Conservation (phyloP, 2,329 filamentous ascomycete species). For the Pseudogymnoascus sp. region DNA sequence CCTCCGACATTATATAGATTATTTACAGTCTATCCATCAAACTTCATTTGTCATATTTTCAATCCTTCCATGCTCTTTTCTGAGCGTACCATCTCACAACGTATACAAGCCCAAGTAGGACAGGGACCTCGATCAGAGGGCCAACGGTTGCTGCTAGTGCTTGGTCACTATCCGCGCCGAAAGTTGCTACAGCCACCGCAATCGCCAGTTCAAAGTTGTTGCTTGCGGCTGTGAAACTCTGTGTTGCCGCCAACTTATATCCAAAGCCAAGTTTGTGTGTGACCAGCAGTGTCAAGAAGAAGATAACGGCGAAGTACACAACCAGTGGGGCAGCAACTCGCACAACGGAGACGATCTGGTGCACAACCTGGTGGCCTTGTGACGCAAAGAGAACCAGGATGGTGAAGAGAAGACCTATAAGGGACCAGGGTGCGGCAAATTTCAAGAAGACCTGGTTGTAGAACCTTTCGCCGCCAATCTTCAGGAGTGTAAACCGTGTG, state of each 20-base stretch:
- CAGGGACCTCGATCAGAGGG: conserved; percentile 74
- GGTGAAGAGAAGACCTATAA: conserved; percentile 79
- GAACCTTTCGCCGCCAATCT: conserved; percentile 45
- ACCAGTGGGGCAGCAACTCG: conserved; percentile 73
- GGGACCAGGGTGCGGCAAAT: conserved; percentile 62
- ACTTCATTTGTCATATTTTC: neutral
- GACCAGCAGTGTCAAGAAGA: conserved; percentile 58
- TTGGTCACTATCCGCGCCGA: conserved; percentile 66
- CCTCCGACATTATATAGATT: neutral
- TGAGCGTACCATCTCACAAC: conserved; percentile 50
- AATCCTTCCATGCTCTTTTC: conserved; percentile 26
- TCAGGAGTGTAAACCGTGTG: conserved; percentile 57
- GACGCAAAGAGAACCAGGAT: conserved; percentile 80
- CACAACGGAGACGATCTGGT: conserved; percentile 75
- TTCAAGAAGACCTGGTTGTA: conserved; percentile 66
- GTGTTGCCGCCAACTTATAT: conserved; percentile 62
- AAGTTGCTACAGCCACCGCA: conserved; percentile 73
- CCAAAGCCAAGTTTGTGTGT: conserved; percentile 62
- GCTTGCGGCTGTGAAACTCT: conserved; percentile 82
- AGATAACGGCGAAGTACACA: conserved; percentile 72
- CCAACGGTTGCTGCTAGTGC: conserved; percentile 73
- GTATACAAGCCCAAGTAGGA: conserved; percentile 67
- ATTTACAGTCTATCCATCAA: neutral
- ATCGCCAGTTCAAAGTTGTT: conserved; percentile 94
- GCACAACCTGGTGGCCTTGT: conserved; percentile 67